Evolutionary conservation across 2,329 filamentous ascomycete species (phyloP).

Genomic region (Sclerotinia trifoliorum): DNA sequence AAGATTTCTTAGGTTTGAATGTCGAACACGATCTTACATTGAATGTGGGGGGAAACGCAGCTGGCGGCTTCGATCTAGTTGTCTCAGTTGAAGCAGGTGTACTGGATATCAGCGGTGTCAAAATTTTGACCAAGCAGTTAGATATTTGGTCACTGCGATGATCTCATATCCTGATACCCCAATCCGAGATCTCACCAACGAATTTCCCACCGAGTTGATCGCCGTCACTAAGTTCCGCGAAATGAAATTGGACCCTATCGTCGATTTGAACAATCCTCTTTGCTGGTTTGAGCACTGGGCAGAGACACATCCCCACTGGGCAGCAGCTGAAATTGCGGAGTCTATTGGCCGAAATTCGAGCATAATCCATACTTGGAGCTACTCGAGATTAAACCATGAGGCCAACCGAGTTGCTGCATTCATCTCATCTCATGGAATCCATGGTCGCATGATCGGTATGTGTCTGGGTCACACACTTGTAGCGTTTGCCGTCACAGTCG

Average conservation of each 20-base stretch:
- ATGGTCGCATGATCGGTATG: conserved; percentile 15
- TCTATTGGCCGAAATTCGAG: conserved; percentile 1
- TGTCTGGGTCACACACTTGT: conserved; percentile 1
- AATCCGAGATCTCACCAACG: conserved; percentile 6
- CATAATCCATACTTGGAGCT: conserved; percentile 5
- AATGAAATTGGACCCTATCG: neutral
- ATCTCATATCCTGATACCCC: neutral
- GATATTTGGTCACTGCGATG: neutral
- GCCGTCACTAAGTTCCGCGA: neutral
- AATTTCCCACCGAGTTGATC: conserved; percentile 2
- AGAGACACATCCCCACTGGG: conserved; percentile 6
- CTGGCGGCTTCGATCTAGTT: neutral
- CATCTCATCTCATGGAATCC: conserved; percentile 1
- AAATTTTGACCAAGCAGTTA: conserved; percentile 9
- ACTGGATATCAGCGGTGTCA: conserved; percentile 1
- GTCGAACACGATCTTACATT: conserved; percentile 12
- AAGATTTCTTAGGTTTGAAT: conserved; percentile 18
- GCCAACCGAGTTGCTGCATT: neutral
- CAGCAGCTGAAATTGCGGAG: conserved; percentile 6
- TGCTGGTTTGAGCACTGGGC: conserved; percentile 19
- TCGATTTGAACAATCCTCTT: conserved; percentile 4
- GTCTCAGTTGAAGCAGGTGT: conserved; percentile 9
- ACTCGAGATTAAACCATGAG: neutral
- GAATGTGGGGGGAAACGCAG: neutral
- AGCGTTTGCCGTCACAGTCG: conserved; percentile 10